phyloP scores from a whole-genome alignment of 768 basidiomycete species.

The Tylopilus felleus region DNA sequence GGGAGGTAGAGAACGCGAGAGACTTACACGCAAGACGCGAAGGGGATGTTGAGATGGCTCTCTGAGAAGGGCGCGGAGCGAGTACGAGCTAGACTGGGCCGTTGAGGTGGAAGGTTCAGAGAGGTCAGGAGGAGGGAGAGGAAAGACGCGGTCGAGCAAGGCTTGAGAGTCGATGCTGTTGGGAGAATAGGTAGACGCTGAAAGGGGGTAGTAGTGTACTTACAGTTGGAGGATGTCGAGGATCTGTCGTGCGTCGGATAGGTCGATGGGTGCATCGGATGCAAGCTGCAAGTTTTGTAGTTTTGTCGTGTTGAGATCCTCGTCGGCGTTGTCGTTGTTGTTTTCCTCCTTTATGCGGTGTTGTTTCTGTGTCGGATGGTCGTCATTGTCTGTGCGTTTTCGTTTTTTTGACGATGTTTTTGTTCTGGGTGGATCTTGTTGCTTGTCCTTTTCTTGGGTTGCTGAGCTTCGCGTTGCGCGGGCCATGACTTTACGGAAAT shows the following conservation, averaged over 20 bases:
- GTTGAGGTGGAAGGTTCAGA: slow-evolving; percentile 41
- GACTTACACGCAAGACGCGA: slow-evolving; percentile 52
- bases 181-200: slow-evolving; percentile 1
- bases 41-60: slow-evolving; percentile 54
- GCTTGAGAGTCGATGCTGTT: slow-evolving; percentile 67
- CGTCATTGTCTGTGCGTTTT: slow-evolving; percentile 54
- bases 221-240: slow-evolving; percentile 60
- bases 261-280: slow-evolving; percentile 47
- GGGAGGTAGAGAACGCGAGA: slow-evolving; percentile 12
- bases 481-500: slow-evolving; percentile 51
- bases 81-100: slow-evolving; percentile 34
- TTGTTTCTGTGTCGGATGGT: slow-evolving; percentile 50
- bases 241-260: slow-evolving; percentile 48
- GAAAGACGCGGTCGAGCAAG: slow-evolving; percentile 77
- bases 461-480: slow-evolving; percentile 68
- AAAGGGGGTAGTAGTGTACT: slow-evolving; percentile 12
- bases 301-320: slow-evolving; percentile 17
- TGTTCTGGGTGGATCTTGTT: slow-evolving; percentile 27
- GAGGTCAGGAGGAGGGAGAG: slow-evolving; percentile 38
- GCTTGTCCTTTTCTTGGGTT: slow-evolving; percentile 30
- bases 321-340: slow-evolving; percentile 8
- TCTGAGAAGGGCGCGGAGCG: slow-evolving; percentile 55
- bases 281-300: slow-evolving; percentile 33
- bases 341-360: slow-evolving; percentile 40
- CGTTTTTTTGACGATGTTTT: slow-evolving; percentile 53